These are phyloP conservation scores for Debaryomycetaceae sp. DNA, from an alignment of 1,139 yeast species.

Conservation along the genomic window DNA sequence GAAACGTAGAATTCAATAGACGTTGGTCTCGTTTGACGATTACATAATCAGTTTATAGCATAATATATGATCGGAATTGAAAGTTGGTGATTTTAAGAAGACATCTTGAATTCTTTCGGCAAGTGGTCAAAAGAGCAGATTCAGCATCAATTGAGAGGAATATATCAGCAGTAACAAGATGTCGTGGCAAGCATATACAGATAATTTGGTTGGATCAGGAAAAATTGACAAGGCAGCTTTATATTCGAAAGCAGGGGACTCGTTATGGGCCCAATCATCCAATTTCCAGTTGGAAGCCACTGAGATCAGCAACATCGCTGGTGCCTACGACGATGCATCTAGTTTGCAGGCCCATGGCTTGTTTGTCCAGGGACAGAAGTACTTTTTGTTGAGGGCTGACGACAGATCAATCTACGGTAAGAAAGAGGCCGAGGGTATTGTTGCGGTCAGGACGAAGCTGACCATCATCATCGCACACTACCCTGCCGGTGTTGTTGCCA, in stretches of 20 bases:
- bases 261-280: conserved; percentile 88
- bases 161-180: conserved; percentile 10
- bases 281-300: conserved; percentile 62
- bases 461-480: conserved; percentile 93
- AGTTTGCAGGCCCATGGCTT: conserved; percentile 81
- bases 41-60: conserved; percentile 84
- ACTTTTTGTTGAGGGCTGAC: conserved; percentile 85
- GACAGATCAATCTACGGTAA: conserved; percentile 93
- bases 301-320: conserved; percentile 73
- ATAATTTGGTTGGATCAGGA: conserved; percentile 80
- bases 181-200: conserved; percentile 82
- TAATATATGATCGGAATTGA: not conserved
- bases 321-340: conserved; percentile 77
- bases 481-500: conserved; percentile 85
- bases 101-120: not conserved
- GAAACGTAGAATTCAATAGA: conserved; percentile 16
- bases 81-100: not conserved
- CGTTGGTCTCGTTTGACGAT: conserved; percentile 64
- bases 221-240: conserved; percentile 90
- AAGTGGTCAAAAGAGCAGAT: not conserved
- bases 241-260: conserved; percentile 91
- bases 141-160: not conserved
- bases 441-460: conserved; percentile 91
- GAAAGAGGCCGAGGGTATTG: conserved; percentile 79
- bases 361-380: conserved; percentile 81